Conservation (phyloP, 1,139 yeast genomes). For the Zygosaccharomyces pseudobailii region DNA sequence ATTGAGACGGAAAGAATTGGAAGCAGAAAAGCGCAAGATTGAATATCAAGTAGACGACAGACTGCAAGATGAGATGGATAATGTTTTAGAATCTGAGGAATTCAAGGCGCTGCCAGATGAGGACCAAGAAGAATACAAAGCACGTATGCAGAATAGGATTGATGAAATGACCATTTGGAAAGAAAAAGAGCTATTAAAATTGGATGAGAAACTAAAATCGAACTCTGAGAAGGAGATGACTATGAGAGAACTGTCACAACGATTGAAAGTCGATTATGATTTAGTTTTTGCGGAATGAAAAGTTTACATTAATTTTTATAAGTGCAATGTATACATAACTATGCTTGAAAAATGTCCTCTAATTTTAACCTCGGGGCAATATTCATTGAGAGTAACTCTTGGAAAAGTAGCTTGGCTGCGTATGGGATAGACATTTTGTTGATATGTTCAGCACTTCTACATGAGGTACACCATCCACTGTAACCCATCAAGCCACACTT, state of each 20-base stretch:
- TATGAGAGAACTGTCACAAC: constrained; percentile 40
- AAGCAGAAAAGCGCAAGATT: constrained; percentile 33
- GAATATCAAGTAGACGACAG: constrained; percentile 36
- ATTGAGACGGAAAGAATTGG: constrained; percentile 36
- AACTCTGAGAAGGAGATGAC: constrained; percentile 36
- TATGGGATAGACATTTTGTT: constrained; percentile 96
- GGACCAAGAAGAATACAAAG: constrained; percentile 34
- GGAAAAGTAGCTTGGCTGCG: constrained; percentile 94
- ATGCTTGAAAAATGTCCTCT: constrained; percentile 64
- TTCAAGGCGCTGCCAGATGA: constrained; percentile 33
- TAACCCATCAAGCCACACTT: constrained; percentile 98
- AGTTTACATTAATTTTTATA: not conserved
- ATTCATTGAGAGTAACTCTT: constrained; percentile 93
- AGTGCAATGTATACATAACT: not conserved
- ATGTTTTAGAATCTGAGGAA: constrained; percentile 37
- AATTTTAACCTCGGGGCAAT: constrained; percentile 91
- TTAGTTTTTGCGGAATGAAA: constrained; percentile 35
- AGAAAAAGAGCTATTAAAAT: constrained; percentile 23
- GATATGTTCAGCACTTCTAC: constrained; percentile 81
- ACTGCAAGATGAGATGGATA: constrained; percentile 37
- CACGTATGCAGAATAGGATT: constrained; percentile 24
- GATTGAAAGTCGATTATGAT: constrained; percentile 39
- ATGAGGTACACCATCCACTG: constrained; percentile 94
- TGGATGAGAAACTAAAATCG: constrained; percentile 28
- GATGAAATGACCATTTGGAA: constrained; percentile 23